Base-by-base conservation (phyloP, 352 stramenopile species). In the Thraustochytrium striatum region DNA sequence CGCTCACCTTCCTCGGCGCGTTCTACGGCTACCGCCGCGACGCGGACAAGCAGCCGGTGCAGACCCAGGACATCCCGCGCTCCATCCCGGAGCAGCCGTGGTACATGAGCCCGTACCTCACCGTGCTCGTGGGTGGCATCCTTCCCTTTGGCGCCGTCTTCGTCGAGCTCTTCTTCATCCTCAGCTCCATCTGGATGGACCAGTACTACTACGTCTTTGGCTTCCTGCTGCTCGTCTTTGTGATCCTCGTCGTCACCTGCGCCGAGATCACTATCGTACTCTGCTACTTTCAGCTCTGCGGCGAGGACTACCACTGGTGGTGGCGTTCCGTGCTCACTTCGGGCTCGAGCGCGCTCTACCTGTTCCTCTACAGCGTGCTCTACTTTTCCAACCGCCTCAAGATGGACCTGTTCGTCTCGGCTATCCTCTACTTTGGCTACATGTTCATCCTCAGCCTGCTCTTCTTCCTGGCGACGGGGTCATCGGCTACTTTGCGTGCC, bases 81-180 rank as follows among this genome's bases (percentile, higher is more conserved):
- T 81, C 88, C 44, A 87, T 87, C 57, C 68, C 85, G 89, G 78
- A 94, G 92, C 92, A 97, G 84, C 87, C 94, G 38, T 99, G 94
- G 94, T 99, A 99, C 86, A 89, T 97, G 39, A 89, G 91, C 72
- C 93, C 94, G 28, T 87, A 88, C 19, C 91, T 98, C 82, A 97
- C 90, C 70, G 96, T 98, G 81, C 82, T 98, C 19, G 86, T 99
- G 7, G 97, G 96, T 53, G 97, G 97, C 62, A 94, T 99, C 52
- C 85, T 99, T 30, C 97, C 97, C 19, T 99, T 99, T 84, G 96
- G 96, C 41, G 95, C 94, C 7, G 94, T 99, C 50, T 99, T 97
- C 85, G 98, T 99, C 81, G 97, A 99, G 85, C 90, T 99, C 30
- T 99, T 98, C 85, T 99, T 99, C 88, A 99, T 99, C 86, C 98